These are phyloP conservation scores for Fistulinella cinereoalba DNA, from an alignment of 1,284 basidiomycete species.

Conservation along the genomic window DNA sequence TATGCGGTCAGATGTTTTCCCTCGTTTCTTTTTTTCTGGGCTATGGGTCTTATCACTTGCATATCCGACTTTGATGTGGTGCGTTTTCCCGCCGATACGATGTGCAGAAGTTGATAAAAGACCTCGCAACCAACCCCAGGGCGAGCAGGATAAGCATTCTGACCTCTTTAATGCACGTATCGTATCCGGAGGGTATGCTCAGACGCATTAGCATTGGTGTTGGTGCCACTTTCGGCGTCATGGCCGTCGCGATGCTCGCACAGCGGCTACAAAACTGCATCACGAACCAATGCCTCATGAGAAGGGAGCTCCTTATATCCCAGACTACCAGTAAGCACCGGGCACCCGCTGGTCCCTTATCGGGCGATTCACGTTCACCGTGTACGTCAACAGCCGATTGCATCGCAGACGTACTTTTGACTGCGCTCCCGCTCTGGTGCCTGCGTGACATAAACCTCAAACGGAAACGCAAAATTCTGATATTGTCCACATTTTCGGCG, in stretches of 20 bases:
- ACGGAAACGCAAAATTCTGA: slow-evolving; percentile 12
- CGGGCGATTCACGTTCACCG: slow-evolving; percentile 3
- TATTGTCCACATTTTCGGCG: slow-evolving; percentile 21
- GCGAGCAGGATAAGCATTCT: slow-evolving; percentile 26
- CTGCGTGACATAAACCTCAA: slow-evolving; percentile 13
- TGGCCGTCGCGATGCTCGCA: slow-evolving; percentile 9
- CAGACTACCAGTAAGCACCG: slow-evolving; percentile 20
- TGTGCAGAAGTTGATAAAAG: not conserved
- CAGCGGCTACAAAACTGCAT: slow-evolving; percentile 17
- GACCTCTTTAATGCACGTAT: slow-evolving; percentile 24
- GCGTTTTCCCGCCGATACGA: slow-evolving; percentile 1
- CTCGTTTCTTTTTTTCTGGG: slow-evolving; percentile 12
- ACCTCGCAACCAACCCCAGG: slow-evolving; percentile 11
- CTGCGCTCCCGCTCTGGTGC: slow-evolving; percentile 16
- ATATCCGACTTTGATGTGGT: slow-evolving; percentile 29
- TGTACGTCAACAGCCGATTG: slow-evolving; percentile 13
- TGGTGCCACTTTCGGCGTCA: slow-evolving; percentile 17
- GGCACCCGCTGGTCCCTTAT: not conserved
- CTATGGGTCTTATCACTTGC: slow-evolving; percentile 19
- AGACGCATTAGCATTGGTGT: slow-evolving; percentile 6
- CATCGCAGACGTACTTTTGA: slow-evolving; percentile 18
- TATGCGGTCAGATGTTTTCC: slow-evolving; percentile 1
- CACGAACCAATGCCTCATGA: slow-evolving; percentile 12
- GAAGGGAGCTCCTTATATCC: slow-evolving; percentile 2
- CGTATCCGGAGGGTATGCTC: slow-evolving; percentile 14